These are phyloP conservation scores for Gnomoniopsis smithogilvyi DNA, from an alignment of 2,329 filamentous ascomycete genomes.

Conservation along the genomic window DNA sequence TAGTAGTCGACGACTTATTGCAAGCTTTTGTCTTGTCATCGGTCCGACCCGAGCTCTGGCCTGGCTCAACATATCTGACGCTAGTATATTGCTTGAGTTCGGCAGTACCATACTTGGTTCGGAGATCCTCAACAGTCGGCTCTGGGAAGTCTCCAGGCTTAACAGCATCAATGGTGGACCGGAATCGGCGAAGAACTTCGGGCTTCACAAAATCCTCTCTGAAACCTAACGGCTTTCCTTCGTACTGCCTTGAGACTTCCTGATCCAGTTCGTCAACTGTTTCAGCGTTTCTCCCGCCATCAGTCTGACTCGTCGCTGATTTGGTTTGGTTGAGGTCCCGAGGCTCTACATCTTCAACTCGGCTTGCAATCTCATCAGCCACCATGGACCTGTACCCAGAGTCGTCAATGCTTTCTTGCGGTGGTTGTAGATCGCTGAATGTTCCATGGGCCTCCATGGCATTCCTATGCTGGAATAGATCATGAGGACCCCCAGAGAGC, in stretches of 20 bases:
- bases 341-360: constrained; percentile 25
- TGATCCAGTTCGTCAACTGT: constrained; percentile 36
- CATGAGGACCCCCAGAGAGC: constrained; percentile 31
- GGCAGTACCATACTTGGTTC: constrained; percentile 9
- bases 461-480: constrained; percentile 30
- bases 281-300: constrained; percentile 24
- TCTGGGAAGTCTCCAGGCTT: not conserved
- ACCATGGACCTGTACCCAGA: constrained; percentile 36
- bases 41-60: constrained; percentile 17
- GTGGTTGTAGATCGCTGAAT: constrained; percentile 26
- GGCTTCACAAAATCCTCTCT: constrained; percentile 15
- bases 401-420: constrained; percentile 34
- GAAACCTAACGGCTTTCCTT: constrained; percentile 25
- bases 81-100: constrained; percentile 22
- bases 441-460: constrained; percentile 21
- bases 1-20: not conserved
- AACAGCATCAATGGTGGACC: not conserved
- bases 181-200: constrained; percentile 6
- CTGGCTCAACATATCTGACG: constrained; percentile 22
- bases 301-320: constrained; percentile 33
- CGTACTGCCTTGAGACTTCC: constrained; percentile 30
- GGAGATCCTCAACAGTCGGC: not conserved
- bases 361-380: constrained; percentile 26
- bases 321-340: constrained; percentile 27
- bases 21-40: not conserved